phyloP scores from a whole-genome alignment of 495 filamentous ascomycete genomes.

The Pyrenula massariospora region DNA sequence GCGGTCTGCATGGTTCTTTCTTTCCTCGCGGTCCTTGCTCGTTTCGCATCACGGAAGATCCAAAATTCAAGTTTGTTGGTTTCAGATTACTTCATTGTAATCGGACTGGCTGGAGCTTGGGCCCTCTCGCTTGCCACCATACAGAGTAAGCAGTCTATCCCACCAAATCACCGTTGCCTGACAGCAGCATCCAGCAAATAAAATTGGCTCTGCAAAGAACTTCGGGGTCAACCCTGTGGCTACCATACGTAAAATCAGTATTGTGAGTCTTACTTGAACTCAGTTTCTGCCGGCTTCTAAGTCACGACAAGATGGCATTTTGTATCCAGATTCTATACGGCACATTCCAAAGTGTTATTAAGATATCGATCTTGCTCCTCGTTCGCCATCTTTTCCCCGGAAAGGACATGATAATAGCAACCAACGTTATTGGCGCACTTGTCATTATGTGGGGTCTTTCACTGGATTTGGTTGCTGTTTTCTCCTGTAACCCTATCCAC shows the following conservation, averaged over 20 bases:
- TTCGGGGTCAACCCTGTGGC: not conserved
- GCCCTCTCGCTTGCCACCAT: not conserved
- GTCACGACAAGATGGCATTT: not conserved
- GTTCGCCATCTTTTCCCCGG: conserved; percentile 25
- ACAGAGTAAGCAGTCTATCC: not conserved
- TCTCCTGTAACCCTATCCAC: conserved; percentile 22
- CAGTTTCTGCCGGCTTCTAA: not conserved
- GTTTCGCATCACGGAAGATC: not conserved
- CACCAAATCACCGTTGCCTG: not conserved
- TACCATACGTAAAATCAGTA: not conserved
- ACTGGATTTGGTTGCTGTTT: conserved; percentile 17
- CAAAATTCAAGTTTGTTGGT: not conserved
- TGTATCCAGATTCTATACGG: conserved; percentile 10
- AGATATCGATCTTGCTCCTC: conserved; percentile 30
- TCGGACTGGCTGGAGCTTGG: not conserved
- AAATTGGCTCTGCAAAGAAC: not conserved
- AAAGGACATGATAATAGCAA: conserved; percentile 14
- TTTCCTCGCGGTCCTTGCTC: not conserved
- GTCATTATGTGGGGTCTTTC: conserved; percentile 21
- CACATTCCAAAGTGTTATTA: conserved; percentile 19
- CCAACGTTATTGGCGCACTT: conserved; percentile 14
- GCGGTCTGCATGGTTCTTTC: not conserved
- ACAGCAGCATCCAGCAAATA: not conserved
- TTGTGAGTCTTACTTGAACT: not conserved
- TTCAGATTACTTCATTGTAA: not conserved